Evolutionary conservation across 1,284 basidiomycete species (phyloP), one percentile per base, ranked within the genome.

Genomic region (Ceratobasidium sp.): DNA sequence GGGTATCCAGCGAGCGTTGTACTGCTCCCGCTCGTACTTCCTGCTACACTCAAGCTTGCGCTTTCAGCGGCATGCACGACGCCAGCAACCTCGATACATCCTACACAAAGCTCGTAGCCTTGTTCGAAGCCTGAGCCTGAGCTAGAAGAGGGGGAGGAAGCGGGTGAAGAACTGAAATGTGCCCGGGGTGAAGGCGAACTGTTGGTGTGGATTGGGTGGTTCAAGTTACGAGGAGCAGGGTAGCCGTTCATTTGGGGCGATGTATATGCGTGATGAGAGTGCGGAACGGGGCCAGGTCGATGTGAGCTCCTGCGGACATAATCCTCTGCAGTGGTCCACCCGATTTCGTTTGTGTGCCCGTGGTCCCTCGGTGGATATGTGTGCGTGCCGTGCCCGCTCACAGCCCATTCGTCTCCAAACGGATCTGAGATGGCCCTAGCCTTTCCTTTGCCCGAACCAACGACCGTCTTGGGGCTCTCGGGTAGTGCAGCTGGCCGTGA

Each of bases 41-140:
- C 48, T 37, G 61, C 34, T 13, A 54, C 48, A 29, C 68, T 71
- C 48, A 74, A 53, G 22, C 72, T 74, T 9, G 74, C 72, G 37
- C 71, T 75, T 79, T 89, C 87, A 46, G 92, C 85, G 0, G 93
- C 89, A 79, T 96, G 94, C 39, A 87, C 84, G 22, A 94, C 88
- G 7, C 94, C 94, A 24, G 88, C 90, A 19, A 85, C 83, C 79
- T 92, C 90, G 49, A 96, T 87, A 79, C 94, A 97, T 14, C 83
- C 85, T 0, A 88, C 85, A 81, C 94, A 97, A 31, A 96, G 86
- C 81, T 96, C 94, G 80, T 92, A 96, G 0, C 95, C 94, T 22
- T 79, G 59, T 64, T 80, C 75, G 69, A 78, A 59, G 74, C 79
- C n/a, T 76, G 79, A 74, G 34, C 59, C 83, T 24, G 83, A 83